Conservation (phyloP, 2,329 filamentous ascomycete species). For the Beauveria rudraprayagi region DNA sequence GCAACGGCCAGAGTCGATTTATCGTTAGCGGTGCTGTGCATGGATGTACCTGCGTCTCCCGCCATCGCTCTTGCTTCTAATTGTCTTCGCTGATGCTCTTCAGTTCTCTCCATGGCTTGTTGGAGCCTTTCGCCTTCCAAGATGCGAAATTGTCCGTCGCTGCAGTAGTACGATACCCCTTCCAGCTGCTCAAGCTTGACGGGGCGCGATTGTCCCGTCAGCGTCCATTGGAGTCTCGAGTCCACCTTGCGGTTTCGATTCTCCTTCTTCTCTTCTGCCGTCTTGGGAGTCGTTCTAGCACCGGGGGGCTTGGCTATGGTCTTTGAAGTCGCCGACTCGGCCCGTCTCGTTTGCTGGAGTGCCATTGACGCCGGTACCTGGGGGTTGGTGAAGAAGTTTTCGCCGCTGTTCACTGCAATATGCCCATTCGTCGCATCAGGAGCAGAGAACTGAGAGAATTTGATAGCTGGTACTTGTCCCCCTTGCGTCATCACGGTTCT, state of each 20-base stretch:
- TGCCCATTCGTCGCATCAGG: background rate
- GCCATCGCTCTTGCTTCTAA: background rate
- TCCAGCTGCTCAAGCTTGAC: background rate
- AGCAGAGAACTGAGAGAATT: background rate
- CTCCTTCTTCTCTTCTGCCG: constrained; percentile 4
- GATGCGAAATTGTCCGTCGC: constrained; percentile 2
- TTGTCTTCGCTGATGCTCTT: background rate
- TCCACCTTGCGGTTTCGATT: background rate
- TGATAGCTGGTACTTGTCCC: background rate
- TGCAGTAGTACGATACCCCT: background rate
- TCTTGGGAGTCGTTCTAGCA: background rate
- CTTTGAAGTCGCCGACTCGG: background rate
- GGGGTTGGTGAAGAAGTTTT: background rate
- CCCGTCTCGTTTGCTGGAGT: background rate
- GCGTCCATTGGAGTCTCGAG: background rate
- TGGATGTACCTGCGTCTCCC: background rate
- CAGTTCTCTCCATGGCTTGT: background rate
- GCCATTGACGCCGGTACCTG: constrained; percentile 1
- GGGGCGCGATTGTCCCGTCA: background rate
- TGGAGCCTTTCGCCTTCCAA: background rate
- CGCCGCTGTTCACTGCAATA: background rate
- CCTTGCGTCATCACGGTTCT: background rate
- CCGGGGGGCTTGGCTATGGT: background rate
- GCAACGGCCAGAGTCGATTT: too few relatives aligned
- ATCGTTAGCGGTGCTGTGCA: background rate